A percentile compares a stretch with the other conserved stretches of the same genome.
Evolutionary conservation across 208 protist genomes (phyloP).

Genomic region (Acanthamoeba polyphaga): DNA sequence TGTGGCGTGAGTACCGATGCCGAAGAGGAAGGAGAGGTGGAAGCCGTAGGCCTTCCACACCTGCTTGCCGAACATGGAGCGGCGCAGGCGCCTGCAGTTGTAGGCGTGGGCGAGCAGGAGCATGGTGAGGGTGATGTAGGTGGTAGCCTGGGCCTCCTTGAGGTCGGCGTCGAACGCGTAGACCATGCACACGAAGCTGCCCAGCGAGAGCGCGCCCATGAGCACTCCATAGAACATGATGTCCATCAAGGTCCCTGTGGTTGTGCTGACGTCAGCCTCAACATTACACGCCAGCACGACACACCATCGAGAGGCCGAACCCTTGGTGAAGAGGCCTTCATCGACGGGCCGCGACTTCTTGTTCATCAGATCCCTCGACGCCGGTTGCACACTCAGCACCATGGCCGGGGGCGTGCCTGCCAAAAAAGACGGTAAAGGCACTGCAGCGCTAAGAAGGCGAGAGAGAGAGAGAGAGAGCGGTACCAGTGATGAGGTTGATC

Average conservation of each 20-base stretch:
- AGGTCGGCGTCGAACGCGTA: background rate
- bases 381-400: conserved; percentile 85
- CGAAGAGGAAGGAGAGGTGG: conserved; percentile 67
- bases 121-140: conserved; percentile 63
- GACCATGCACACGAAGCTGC: conserved; percentile 32
- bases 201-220: conserved; percentile 25
- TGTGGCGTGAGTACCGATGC: conserved; percentile 22
- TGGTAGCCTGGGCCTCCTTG: conserved; percentile 56
- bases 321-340: conserved; percentile 43
- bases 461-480: background rate
- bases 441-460: background rate
- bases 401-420: conserved; percentile 83
- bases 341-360: conserved; percentile 6
- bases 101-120: conserved; percentile 52
- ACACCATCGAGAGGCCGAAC: background rate
- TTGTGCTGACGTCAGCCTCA: background rate
- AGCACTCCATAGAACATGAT: conserved; percentile 56
- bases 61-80: conserved; percentile 69
- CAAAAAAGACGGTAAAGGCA: background rate
- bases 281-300: no score
- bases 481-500: conserved; percentile 87
- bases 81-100: conserved; percentile 45
- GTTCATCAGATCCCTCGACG: conserved; percentile 91
- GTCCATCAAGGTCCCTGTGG: conserved; percentile 13
- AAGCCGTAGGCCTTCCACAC: conserved; percentile 62